Base-by-base conservation (phyloP, 441 rosid genomes). In the Mallotus repandus region DNA sequence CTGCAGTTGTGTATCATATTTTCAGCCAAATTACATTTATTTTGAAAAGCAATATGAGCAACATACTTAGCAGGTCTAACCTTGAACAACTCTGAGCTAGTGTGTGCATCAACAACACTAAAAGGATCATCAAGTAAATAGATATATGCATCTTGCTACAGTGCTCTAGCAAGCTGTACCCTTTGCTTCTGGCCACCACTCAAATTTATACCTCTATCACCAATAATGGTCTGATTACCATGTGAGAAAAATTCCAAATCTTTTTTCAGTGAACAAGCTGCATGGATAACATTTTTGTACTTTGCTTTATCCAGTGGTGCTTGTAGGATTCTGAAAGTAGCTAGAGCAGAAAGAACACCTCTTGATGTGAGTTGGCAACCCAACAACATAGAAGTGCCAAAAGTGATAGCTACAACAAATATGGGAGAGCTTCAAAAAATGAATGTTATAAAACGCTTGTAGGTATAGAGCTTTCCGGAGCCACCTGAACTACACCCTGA, bases 121-220 rank as follows among this genome's bases (percentile, higher is more conserved):
- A 25, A 25, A 25, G 29, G 29, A 25, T 25, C 29, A 25, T 25
- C 29, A 25, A 25, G 29, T 25, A 25, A 25, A 25, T 25, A 25
- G 29, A 25, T 25, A 25, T 25, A 0, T 55, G 97, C 99, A 84
- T 93, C 99, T 87, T 96, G 99, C 87, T 96, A 96, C 55, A 96
- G 87, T 10, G 99, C 99, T 86, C 98, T 89, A 69, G 99, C 99
- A 61, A 96, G 99, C 86, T 96, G 99, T 66, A 93, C 97, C 18
- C 99, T 89, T 73, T 96, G 99, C 83, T 96, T 93, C 88, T 96
- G 99, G 38, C 99, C 99, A 60, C 98, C 99, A 43, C 98, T 96
- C 83, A 96, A 83, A 81, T 96, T 96, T 78, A 96, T 96, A 76
- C 99, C 99, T 83, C 99, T 88, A 63, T 96, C 99, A n/a, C 99